These are phyloP conservation scores for Hygrophoropsis aurantiaca DNA, from an alignment of 768 basidiomycete species.

Conservation along the genomic window DNA sequence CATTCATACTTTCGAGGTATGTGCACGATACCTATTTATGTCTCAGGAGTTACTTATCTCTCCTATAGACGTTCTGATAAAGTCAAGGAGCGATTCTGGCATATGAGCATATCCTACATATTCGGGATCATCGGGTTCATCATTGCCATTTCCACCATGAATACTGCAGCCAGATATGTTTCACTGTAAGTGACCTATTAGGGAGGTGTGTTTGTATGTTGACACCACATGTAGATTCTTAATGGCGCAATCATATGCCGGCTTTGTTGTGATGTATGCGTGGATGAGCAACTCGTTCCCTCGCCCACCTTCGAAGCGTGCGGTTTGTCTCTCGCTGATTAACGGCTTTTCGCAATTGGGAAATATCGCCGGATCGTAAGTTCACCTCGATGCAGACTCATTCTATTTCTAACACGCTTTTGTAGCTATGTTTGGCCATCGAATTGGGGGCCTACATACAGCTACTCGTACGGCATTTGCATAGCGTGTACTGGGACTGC, in stretches of 20 bases:
- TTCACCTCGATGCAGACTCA: slow-evolving; percentile 17
- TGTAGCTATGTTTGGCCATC: slow-evolving; percentile 65
- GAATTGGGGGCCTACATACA: slow-evolving; percentile 70
- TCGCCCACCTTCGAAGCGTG: slow-evolving; percentile 79
- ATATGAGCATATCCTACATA: slow-evolving; percentile 53
- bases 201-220: slow-evolving; percentile 8
- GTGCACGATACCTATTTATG: slow-evolving; percentile 1
- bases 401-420: neutral
- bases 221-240: slow-evolving; percentile 51
- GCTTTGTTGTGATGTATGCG: slow-evolving; percentile 61
- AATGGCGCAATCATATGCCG: slow-evolving; percentile 73
- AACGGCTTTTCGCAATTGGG: slow-evolving; percentile 84
- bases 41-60: neutral
- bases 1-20: slow-evolving; percentile 54
- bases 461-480: slow-evolving; percentile 73
- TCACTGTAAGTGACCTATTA: slow-evolving; percentile 45
- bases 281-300: slow-evolving; percentile 64
- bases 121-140: slow-evolving; percentile 69
- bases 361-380: slow-evolving; percentile 81
- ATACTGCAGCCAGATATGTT: slow-evolving; percentile 61
- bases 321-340: slow-evolving; percentile 77
- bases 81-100: slow-evolving; percentile 68
- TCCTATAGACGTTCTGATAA: slow-evolving; percentile 63
- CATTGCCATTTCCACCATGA: slow-evolving; percentile 65
- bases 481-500: slow-evolving; percentile 53